Conservation (phyloP, 1,139 yeast species). For the Magnusiomyces suaveolens region DNA sequence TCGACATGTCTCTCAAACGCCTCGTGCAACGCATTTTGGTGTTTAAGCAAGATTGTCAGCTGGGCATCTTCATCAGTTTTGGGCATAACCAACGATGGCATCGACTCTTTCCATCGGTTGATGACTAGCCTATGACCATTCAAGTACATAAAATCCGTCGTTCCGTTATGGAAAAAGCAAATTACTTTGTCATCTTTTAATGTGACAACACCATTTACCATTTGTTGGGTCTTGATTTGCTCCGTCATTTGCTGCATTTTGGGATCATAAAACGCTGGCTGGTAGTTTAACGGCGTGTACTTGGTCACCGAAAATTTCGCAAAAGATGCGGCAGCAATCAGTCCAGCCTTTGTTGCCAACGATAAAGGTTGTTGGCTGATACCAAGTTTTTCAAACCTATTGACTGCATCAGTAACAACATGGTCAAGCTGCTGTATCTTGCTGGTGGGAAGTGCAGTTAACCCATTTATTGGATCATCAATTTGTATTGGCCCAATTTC, state of each 20-base stretch:
- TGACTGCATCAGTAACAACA: not conserved
- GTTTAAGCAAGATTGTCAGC: constrained; percentile 21
- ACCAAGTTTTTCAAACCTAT: not conserved
- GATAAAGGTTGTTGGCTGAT: not conserved
- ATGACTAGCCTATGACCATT: not conserved
- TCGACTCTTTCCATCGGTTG: constrained; percentile 28
- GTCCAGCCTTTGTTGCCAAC: not conserved
- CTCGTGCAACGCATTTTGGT: constrained; percentile 20
- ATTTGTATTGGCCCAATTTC: not conserved
- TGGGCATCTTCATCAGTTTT: constrained; percentile 24
- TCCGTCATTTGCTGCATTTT: not conserved
- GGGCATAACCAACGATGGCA: constrained; percentile 24
- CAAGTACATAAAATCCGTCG: not conserved
- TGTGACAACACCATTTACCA: not conserved
- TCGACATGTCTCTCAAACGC: constrained; percentile 25
- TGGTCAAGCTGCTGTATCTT: not conserved
- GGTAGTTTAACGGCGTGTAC: not conserved
- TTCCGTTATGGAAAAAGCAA: not conserved
- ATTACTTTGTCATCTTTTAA: not conserved
- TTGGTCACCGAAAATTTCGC: not conserved
- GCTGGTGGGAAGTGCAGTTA: not conserved
- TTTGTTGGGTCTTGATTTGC: not conserved
- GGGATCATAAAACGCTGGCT: not conserved
- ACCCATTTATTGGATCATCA: not conserved
- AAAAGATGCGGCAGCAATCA: not conserved